phyloP scores from a whole-genome alignment of 2,329 filamentous ascomycete species.

The Trichoderma atroviride region DNA sequence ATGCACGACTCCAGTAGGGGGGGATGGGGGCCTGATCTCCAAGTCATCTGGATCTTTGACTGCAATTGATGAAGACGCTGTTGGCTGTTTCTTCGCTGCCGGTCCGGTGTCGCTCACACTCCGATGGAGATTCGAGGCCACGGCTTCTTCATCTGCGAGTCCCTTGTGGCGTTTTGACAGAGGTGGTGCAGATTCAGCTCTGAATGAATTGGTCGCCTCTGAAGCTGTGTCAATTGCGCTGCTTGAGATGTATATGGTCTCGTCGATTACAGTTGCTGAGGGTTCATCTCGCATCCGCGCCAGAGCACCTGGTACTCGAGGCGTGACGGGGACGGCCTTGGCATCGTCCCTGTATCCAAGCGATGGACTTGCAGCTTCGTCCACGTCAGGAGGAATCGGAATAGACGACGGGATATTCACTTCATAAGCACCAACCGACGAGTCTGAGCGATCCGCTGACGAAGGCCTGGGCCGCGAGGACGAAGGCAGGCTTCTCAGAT shows the following conservation, averaged over 20 bases:
- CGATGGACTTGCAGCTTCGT: conserved; percentile 17
- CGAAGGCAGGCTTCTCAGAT: conserved; percentile 38
- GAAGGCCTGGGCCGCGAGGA: conserved; percentile 32
- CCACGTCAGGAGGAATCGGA: conserved; percentile 27
- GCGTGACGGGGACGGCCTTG: conserved; percentile 36
- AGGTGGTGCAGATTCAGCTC: conserved; percentile 39
- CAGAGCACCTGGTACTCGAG: conserved; percentile 9
- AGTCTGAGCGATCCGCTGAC: conserved; percentile 19
- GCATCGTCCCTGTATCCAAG: conserved; percentile 5
- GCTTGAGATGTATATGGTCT: conserved; percentile 40
- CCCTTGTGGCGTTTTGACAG: conserved; percentile 36
- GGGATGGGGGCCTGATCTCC: conserved; percentile 58
- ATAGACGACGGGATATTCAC: conserved; percentile 35
- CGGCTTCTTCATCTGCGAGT: conserved; percentile 25
- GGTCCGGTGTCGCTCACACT: conserved; percentile 39
- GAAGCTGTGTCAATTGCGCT: conserved; percentile 33
- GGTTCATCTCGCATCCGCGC: conserved; percentile 17
- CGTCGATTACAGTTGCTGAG: conserved; percentile 29
- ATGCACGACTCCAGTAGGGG: conserved; percentile 50
- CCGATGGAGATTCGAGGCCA: conserved; percentile 30
- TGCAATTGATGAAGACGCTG: conserved; percentile 24
- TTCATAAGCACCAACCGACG: neutral
- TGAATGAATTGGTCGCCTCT: conserved; percentile 28
- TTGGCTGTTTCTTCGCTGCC: neutral
- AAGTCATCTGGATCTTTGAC: conserved; percentile 39